These are phyloP conservation scores for Exutisphaerella laricina DNA, from an alignment of 2,329 filamentous ascomycete genomes.

Conservation along the genomic window DNA sequence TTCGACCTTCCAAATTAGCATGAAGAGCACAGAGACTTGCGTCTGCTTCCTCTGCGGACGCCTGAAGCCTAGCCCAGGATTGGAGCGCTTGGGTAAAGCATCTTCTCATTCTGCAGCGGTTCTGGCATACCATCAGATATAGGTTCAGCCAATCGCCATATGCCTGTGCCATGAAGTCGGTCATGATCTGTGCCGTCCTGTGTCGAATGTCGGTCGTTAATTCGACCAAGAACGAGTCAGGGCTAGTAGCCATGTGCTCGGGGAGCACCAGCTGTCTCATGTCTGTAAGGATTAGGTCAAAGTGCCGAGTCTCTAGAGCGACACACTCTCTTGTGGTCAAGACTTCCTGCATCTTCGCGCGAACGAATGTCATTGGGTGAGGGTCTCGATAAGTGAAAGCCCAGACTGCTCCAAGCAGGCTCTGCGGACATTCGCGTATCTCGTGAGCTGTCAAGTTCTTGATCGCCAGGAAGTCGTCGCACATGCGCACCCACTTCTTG, in stretches of 20 bases:
- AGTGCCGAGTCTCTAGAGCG: conserved; percentile 61
- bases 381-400: conserved; percentile 63
- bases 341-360: conserved; percentile 49
- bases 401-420: conserved; percentile 42
- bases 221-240: conserved; percentile 70
- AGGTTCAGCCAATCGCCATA: conserved; percentile 69
- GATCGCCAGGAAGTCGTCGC: conserved; percentile 62
- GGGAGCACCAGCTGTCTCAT: conserved; percentile 72
- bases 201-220: conserved; percentile 67
- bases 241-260: conserved; percentile 63
- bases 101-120: conserved; percentile 80
- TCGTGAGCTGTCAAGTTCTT: conserved; percentile 18
- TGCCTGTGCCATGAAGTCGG: conserved; percentile 55
- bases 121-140: conserved; percentile 79
- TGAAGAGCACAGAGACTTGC: not conserved
- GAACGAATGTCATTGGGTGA: conserved; percentile 75
- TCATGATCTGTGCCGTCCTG: conserved; percentile 67
- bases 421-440: conserved; percentile 22
- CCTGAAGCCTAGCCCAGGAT: not conserved
- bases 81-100: conserved; percentile 70
- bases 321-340: conserved; percentile 69
- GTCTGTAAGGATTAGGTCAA: conserved; percentile 71
- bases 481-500: conserved; percentile 62
- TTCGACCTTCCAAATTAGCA: conserved; percentile 39
- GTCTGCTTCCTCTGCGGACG: not conserved